These are phyloP conservation scores for Candolleomyces aberdarensis DNA, from an alignment of 768 basidiomycete genomes.

Conservation along the genomic window DNA sequence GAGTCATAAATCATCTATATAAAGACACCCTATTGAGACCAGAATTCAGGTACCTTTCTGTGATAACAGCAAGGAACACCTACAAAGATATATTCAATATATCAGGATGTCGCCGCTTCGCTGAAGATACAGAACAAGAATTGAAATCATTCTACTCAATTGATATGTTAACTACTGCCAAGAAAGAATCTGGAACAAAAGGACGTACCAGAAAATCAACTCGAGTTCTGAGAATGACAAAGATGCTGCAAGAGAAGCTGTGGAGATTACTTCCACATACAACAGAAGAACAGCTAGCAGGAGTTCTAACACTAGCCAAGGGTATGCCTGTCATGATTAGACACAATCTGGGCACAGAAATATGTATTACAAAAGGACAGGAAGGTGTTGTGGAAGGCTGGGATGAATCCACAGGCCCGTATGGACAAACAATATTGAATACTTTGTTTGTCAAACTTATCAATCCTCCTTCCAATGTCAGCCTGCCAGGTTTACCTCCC, in stretches of 20 bases:
- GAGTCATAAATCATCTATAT: neutral
- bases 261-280: no score
- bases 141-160: neutral
- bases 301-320: slow-evolving; percentile 24
- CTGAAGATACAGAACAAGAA: neutral
- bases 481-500: slow-evolving; percentile 22
- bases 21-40: slow-evolving; percentile 2
- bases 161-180: neutral
- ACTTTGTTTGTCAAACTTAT: slow-evolving; percentile 26
- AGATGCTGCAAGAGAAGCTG: no score
- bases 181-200: neutral
- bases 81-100: slow-evolving; percentile 31
- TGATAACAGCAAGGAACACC: slow-evolving; percentile 30
- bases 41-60: slow-evolving; percentile 26
- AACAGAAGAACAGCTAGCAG: slow-evolving; percentile 18
- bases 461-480: slow-evolving; percentile 19
- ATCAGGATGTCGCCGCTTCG: slow-evolving; percentile 11
- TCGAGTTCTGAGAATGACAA: slow-evolving; percentile 19
- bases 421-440: no score
- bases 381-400: no score
- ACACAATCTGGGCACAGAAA: slow-evolving; percentile 27
- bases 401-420: no score
- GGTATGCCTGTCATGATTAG: slow-evolving; percentile 32
- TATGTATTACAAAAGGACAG: slow-evolving; percentile 31
- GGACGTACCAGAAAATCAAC: neutral